Base-by-base conservation (phyloP, 805 yeast species). In the Nakazawaea ernobii region DNA sequence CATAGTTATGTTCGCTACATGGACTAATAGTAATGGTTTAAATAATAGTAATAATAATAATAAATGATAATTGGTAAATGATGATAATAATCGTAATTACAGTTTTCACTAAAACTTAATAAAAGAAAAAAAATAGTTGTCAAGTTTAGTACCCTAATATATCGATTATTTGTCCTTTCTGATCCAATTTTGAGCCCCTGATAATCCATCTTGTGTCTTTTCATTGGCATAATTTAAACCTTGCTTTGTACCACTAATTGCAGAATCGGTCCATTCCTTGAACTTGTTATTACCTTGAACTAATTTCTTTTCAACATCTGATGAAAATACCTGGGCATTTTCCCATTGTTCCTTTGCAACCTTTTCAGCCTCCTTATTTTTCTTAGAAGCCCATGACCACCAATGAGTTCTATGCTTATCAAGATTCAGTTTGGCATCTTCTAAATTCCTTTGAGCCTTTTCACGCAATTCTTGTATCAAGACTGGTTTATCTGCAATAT, bases 151-250 rank as follows among this genome's bases (percentile, higher is more conserved):
- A 32, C 35, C n/a, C 14, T n/a, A 32, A 32, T 32, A 4, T 27
- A 3, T 35, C 35, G 26, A 13, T 35, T 29, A 15, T 29, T 29
- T 35, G 24, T 44, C 42, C 37, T 42, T 42, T 24, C 37, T 44
- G 7, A 47, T 27, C 49, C 49, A 47, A 11, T 38, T 33, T 14
- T 42, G 45, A 39, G 46, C 46, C 6, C 26, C 39, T 9, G 32
- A 32, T n/a, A 47, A 42, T 1, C 49, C 49, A 4, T 42, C 32
- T 38, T 47, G 49, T n/a, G 49, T 47, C 43, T 47, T 42, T 10
- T 47, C 46, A 33, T 47, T 37, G 35, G 43, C 46, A 33, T 38
- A 42, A 32, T 47, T 32, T 24, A 47, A 47, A 13, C 49, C 49
- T 3, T 24, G 5, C 26, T 42, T 47, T 15, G 49, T 47, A 27